Evolutionary conservation across 805 yeast species (phyloP).

Genomic region (Pichia heedii): DNA sequence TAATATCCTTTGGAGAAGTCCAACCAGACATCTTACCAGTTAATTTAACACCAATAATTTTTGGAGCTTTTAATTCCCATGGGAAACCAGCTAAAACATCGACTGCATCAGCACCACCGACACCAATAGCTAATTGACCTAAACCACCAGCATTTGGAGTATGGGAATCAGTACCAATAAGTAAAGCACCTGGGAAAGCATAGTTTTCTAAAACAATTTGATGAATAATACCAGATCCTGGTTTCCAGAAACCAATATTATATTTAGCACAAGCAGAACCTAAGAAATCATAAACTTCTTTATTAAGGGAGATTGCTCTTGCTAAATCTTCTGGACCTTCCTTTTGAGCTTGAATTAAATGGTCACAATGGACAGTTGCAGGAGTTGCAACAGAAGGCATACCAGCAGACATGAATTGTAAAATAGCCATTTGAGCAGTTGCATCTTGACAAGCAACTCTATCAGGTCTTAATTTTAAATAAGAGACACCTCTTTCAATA

Average conservation of each 20-base stretch:
- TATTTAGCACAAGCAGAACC: slow-evolving; percentile 89
- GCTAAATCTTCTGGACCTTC: slow-evolving; percentile 82
- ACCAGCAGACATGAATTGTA: slow-evolving; percentile 97
- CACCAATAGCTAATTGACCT: slow-evolving; percentile 98
- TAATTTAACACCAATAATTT: slow-evolving; percentile 85
- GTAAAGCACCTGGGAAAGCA: slow-evolving; percentile 93
- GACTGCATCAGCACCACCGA: slow-evolving; percentile 99
- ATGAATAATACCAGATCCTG: slow-evolving; percentile 98
- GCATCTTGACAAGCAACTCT: slow-evolving; percentile 99
- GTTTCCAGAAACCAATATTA: slow-evolving; percentile 98
- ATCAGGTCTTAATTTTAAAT: slow-evolving; percentile 90
- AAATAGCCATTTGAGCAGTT: slow-evolving; percentile 98
- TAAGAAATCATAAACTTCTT: slow-evolving; percentile 92
- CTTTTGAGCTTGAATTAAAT: slow-evolving; percentile 91
- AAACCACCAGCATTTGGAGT: slow-evolving; percentile 99
- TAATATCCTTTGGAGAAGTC: slow-evolving; percentile 96
- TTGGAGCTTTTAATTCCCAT: slow-evolving; percentile 98
- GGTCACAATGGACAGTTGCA: slow-evolving; percentile 95
- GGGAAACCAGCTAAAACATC: slow-evolving; percentile 96
- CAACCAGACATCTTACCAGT: slow-evolving; percentile 87
- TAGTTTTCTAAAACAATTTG: slow-evolving; percentile 96
- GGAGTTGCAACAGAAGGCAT: slow-evolving; percentile 84
- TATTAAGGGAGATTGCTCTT: slow-evolving; percentile 74
- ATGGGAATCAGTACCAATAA: slow-evolving; percentile 97
- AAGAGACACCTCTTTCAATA: slow-evolving; percentile 72